Evolutionary conservation across 345 rosid species (phyloP), one percentile per base, ranked within the genome.

Genomic region (Lumnitzera racemosa): DNA sequence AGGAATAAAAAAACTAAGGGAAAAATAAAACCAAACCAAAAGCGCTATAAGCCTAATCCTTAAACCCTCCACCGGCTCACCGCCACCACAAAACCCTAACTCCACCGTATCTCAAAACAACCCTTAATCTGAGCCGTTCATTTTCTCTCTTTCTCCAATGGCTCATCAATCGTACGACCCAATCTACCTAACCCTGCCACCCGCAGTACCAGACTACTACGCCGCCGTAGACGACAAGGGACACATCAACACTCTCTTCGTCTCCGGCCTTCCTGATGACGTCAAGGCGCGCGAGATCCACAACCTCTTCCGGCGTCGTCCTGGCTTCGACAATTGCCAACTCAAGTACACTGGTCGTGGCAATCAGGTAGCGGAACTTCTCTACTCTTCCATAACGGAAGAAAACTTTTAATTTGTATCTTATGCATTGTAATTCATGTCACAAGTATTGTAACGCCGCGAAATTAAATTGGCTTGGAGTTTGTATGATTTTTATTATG

Each of bases 291-390:
- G 98, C 14, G 98, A 86, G 76, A 89, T 91, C 70, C 91, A 91
- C 80, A 88, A 89, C 67, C 89, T 91, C 25, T 91, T 89, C 66
- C 92, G 92, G 13, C 86, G 83, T 2, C 84, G 84, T 60, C 81
- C 74, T 0, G 95, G 96, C 8, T 91, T 87, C 67, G 90, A 86
- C 25, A 80, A 71, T 59, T 85, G 85, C 62, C 96, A 91, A 83
- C 92, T 91, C 68, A 89, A 91, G 77, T 91, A 91, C 75, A 89
- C 95, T 24, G 96, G 96, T 52, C 89, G 89, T 3, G 95, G 98
- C 64, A 81, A 89, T 71, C 95, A 89, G 95, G 96, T 86, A 48
- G 17, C 15, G 7, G 17, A 27, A 27, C 23, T 9, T 56, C 12
- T 29, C 47, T 29, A 23, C 23, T 46, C 16, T 13, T 56, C 49